Conservation (phyloP, 257 asterid species). For the Solanum boliviense region DNA sequence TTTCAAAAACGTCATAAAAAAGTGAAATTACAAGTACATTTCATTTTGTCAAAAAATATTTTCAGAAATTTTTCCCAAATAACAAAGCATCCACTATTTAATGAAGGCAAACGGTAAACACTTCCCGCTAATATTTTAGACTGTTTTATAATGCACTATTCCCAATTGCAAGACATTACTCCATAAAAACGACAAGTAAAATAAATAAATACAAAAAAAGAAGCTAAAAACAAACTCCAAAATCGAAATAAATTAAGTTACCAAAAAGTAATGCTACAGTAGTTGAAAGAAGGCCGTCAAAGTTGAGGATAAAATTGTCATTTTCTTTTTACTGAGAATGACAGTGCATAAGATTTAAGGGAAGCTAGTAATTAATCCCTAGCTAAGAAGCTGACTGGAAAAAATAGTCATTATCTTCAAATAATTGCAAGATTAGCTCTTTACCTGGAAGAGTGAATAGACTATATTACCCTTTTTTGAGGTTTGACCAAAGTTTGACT, state of each 20-base stretch:
- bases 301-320: not conserved
- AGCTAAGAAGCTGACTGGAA: constrained; percentile 13
- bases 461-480: not conserved
- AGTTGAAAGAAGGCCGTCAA: not conserved
- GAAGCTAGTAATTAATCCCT: not conserved
- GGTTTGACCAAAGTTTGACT: constrained; percentile 45
- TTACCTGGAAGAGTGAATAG: not conserved
- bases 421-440: constrained; percentile 16
- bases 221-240: not conserved
- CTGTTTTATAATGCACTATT: not conserved
- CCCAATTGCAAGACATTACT: not conserved
- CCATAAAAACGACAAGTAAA: not conserved
- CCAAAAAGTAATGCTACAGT: not conserved
- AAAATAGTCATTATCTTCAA: constrained; percentile 25
- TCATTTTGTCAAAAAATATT: not conserved
- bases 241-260: not conserved
- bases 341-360: not conserved
- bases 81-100: not conserved
- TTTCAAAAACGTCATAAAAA: not conserved
- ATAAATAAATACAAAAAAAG: not conserved
- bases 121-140: not conserved
- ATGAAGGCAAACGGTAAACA: not conserved
- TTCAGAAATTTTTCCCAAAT: not conserved
- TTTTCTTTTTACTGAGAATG: not conserved
- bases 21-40: not conserved